These are phyloP conservation scores for Penicillium sp. DNA, from an alignment of 2,329 filamentous ascomycete species.

Conservation along the genomic window DNA sequence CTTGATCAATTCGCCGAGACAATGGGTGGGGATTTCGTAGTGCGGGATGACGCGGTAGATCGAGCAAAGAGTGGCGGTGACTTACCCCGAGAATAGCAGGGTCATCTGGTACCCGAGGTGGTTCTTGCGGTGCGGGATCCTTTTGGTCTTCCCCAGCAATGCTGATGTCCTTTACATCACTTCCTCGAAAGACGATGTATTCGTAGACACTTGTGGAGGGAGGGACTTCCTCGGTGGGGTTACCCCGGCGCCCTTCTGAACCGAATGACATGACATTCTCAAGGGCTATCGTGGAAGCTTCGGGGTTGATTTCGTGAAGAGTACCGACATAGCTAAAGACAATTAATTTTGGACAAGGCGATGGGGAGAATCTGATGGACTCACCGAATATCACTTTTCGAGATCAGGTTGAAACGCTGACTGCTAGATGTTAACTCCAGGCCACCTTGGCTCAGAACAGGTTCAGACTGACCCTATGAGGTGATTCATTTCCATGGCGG, in stretches of 20 bases:
- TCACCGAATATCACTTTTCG: slow-evolving; percentile 94
- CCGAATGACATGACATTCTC: slow-evolving; percentile 94
- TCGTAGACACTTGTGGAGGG: slow-evolving; percentile 89
- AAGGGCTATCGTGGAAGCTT: slow-evolving; percentile 92
- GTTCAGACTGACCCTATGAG: slow-evolving; percentile 47
- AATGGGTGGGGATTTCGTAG: slow-evolving; percentile 5
- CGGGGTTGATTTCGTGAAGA: slow-evolving; percentile 96
- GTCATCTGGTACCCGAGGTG: slow-evolving; percentile 81
- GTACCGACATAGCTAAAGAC: slow-evolving; percentile 80
- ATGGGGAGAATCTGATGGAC: slow-evolving; percentile 33
- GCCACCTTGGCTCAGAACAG: slow-evolving; percentile 32
- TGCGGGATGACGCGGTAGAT: background rate
- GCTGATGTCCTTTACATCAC: slow-evolving; percentile 95
- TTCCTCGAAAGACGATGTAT: slow-evolving; percentile 97
- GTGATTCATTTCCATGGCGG: slow-evolving; percentile 51
- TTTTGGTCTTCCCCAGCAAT: slow-evolving; percentile 79
- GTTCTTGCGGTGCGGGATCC: slow-evolving; percentile 69
- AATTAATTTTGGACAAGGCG: slow-evolving; percentile 35
- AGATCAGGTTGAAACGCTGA: slow-evolving; percentile 93
- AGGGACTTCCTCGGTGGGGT: slow-evolving; percentile 76
- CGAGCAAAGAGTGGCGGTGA: slow-evolving; percentile 36
- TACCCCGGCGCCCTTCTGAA: slow-evolving; percentile 82
- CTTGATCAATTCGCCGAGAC: slow-evolving; percentile 27
- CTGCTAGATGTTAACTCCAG: slow-evolving; percentile 51
- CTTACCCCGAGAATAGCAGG: slow-evolving; percentile 96